Conservation (phyloP, 805 yeast species). For the Suhomyces xylopsoci region DNA sequence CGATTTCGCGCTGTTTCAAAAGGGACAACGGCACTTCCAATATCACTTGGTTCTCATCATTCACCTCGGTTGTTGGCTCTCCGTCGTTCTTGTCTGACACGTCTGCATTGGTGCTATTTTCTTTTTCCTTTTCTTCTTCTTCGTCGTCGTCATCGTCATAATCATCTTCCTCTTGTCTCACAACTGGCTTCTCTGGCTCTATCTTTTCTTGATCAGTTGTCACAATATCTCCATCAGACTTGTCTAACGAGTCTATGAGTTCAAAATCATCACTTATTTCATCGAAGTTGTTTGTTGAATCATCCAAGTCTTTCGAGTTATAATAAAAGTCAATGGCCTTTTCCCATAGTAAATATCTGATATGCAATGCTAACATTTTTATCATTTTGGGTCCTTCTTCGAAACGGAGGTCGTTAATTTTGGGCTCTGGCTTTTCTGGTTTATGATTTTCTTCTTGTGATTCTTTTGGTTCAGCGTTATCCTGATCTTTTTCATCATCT, state of each 20-base stretch:
- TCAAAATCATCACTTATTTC: constrained; percentile 35
- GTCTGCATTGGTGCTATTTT: constrained; percentile 16
- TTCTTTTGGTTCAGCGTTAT: constrained; percentile 7
- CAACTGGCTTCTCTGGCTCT: constrained; percentile 6
- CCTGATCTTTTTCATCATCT: constrained; percentile 7
- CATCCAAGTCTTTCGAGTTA: constrained; percentile 14
- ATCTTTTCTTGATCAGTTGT: constrained; percentile 2
- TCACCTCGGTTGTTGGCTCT: constrained; percentile 12
- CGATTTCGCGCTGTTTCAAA: constrained; percentile 6
- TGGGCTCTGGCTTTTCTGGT: constrained; percentile 17
- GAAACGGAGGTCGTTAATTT: constrained; percentile 23
- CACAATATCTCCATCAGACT: constrained; percentile 19
- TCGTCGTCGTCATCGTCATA: constrained; percentile 24
- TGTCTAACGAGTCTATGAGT: constrained; percentile 31
- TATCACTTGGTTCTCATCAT: constrained; percentile 29
- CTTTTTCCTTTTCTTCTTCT: constrained; percentile 22
- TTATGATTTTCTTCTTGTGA: constrained; percentile 20
- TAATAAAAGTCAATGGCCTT: constrained; percentile 56
- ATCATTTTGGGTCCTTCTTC: constrained; percentile 41
- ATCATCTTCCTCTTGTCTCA: constrained; percentile 39
- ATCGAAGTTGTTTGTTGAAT: constrained; percentile 19
- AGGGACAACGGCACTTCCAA: constrained; percentile 34
- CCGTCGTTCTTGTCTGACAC: constrained; percentile 11
- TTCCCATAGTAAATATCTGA: constrained; percentile 70
- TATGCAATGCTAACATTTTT: constrained; percentile 50